phyloP scores from a whole-genome alignment of 352 stramenopile genomes.

The Halophytophthora batemanensis region DNA sequence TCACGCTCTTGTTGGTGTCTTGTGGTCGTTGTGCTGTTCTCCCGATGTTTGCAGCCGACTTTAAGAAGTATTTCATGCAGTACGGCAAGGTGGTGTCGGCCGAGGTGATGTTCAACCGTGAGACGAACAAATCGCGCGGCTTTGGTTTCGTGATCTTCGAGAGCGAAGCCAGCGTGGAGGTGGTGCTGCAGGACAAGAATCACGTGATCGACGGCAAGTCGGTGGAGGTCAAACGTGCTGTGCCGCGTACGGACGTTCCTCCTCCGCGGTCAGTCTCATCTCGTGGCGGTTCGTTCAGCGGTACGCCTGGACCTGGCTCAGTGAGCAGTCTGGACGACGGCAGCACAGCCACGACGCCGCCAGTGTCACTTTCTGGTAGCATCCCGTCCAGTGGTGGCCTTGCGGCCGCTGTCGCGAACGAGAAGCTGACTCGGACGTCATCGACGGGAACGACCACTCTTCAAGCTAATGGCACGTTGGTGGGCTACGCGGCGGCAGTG shows the following conservation, averaged over 20 bases:
- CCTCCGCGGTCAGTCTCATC: conserved; percentile 73
- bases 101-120: conserved; percentile 94
- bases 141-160: conserved; percentile 95
- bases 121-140: conserved; percentile 93
- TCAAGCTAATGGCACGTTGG: conserved; percentile 50
- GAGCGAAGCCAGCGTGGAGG: conserved; percentile 79
- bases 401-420: conserved; percentile 25
- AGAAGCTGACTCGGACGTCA: conserved; percentile 24
- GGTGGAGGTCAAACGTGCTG: conserved; percentile 85
- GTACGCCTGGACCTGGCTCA: conserved; percentile 63
- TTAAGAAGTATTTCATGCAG: conserved; percentile 92
- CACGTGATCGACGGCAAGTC: conserved; percentile 93
- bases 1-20: neutral
- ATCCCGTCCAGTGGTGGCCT: conserved; percentile 29
- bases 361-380: conserved; percentile 63
- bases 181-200: conserved; percentile 83
- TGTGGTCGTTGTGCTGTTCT: conserved; percentile 5
- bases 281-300: conserved; percentile 73
- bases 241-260: conserved; percentile 79
- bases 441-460: conserved; percentile 29
- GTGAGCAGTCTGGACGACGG: conserved; percentile 72
- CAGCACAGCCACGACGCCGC: conserved; percentile 48
- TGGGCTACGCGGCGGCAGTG: conserved; percentile 80
- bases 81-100: conserved; percentile 92
- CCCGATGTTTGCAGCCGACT: conserved; percentile 55